Percentiles rank a stretch among this genome's conserved stretches.
Evolutionary conservation across 108 stramenopile species (phyloP).

Genomic region (Pseudonitzschia pungens): DNA sequence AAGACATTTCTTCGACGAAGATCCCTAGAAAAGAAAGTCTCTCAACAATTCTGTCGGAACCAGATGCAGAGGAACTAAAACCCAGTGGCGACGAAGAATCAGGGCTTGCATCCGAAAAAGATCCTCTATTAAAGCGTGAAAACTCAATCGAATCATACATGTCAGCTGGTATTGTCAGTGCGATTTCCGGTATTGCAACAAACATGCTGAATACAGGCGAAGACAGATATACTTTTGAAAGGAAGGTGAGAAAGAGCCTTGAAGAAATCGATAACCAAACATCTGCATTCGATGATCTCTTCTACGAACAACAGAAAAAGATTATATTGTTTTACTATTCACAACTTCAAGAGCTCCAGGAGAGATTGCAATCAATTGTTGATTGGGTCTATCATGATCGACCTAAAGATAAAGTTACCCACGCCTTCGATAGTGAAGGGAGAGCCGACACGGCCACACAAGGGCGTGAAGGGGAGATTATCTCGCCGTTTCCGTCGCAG

Average conservation of each 20-base stretch:
- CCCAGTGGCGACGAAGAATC: slow-evolving; percentile 1
- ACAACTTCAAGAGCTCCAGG: slow-evolving; percentile 56
- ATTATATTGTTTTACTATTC: slow-evolving; percentile 61
- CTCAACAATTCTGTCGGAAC: not conserved
- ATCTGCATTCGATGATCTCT: slow-evolving; percentile 34
- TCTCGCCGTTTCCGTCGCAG: slow-evolving; percentile 19
- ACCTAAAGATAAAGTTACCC: not conserved
- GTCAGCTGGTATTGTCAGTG: not conserved
- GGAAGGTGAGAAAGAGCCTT: slow-evolving; percentile 32
- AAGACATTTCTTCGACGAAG: not conserved
- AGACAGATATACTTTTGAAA: slow-evolving; percentile 8
- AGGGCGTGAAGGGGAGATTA: not conserved
- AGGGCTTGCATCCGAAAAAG: slow-evolving; percentile 1
- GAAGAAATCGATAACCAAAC: slow-evolving; percentile 27
- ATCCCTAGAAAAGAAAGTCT: not conserved
- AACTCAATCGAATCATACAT: not conserved
- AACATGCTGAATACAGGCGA: not conserved
- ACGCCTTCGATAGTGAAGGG: not conserved
- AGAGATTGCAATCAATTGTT: slow-evolving; percentile 56
- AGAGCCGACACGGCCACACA: not conserved
- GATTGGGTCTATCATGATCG: slow-evolving; percentile 43
- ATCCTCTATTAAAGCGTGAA: not conserved
- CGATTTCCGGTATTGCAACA: not conserved
- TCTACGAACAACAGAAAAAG: slow-evolving; percentile 53
- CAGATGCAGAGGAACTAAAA: not conserved